Evolutionary conservation across 2,329 filamentous ascomycete species (phyloP).

Genomic region (Colletotrichum sp.): DNA sequence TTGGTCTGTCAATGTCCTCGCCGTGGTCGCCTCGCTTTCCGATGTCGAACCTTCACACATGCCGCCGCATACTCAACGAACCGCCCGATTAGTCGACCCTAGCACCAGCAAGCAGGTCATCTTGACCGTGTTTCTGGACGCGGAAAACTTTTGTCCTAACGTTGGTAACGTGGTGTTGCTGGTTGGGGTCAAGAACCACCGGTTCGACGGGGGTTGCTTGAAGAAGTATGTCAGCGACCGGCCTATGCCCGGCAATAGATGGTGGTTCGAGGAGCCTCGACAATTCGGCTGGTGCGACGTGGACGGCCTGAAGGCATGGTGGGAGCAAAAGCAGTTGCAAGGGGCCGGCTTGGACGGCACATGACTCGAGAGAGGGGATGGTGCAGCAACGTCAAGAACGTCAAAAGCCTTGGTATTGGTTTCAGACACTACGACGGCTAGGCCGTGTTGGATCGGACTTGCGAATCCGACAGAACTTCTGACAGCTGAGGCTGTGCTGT

Average conservation of each 20-base stretch:
- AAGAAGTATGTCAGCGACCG: conserved; percentile 50
- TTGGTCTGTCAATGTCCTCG: conserved; percentile 62
- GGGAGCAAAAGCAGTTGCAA: conserved; percentile 30
- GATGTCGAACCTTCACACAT: conserved; percentile 53
- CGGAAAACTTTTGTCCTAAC: conserved; percentile 49
- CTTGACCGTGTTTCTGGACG: conserved; percentile 60
- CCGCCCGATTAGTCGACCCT: conserved; percentile 54
- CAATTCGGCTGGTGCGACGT: conserved; percentile 57
- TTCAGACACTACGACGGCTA: not conserved
- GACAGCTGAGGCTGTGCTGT: not conserved
- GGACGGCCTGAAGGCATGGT: conserved; percentile 49
- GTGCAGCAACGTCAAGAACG: not conserved
- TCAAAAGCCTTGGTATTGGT: not conserved
- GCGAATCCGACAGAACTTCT: not conserved
- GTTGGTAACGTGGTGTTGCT: conserved; percentile 57
- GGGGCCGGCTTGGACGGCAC: not conserved
- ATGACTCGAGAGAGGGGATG: not conserved
- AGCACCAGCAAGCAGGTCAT: conserved; percentile 58
- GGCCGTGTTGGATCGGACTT: not conserved
- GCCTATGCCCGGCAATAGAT: conserved; percentile 37
- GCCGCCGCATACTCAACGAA: conserved; percentile 56
- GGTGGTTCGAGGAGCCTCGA: conserved; percentile 58
- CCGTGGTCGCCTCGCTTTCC: conserved; percentile 52
- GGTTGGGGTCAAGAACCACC: conserved; percentile 62
- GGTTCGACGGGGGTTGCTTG: conserved; percentile 53